Base-by-base conservation (phyloP, 2,329 filamentous ascomycete species). In the Penicillium janthinellum region DNA sequence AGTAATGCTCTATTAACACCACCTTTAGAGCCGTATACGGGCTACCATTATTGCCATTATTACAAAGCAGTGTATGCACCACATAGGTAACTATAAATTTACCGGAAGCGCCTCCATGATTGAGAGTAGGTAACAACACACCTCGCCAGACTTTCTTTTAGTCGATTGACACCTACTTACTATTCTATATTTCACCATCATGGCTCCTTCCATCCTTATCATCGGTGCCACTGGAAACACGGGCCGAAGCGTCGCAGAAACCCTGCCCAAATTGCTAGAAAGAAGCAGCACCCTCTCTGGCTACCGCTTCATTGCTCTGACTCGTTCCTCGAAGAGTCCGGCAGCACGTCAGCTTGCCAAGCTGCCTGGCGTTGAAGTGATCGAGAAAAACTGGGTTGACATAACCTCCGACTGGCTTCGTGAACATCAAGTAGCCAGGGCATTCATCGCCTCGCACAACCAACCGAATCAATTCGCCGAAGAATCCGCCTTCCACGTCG, bases 331-430 rank as follows among this genome's bases (percentile, higher is more conserved):
- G 0, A 44, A 48, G 2, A 69, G 64, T n/a, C 58, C 65, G 8
- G 56, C 56, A 5, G 67, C 70, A 1, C 61, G 63, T 12, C 17
- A 61, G 10, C 67, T 81, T 38, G 70, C 73, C 10, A 63, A 64
- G 12, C 17, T 79, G 0, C 70, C 76, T 0, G 64, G 67, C 2
- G 73, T 80, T 7, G 67, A 77, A 55, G 49, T 79, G 0, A 37
- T 67, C 1, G 75, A 78, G 48, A 39, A 74, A 20, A 70, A 72
- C 63, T 78, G 77, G 78, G 59, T 71, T 38, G 70, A 76, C 0
- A 77, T 79, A 48, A 76, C 68, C 5, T n/a, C 71, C 5, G 70
- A 71, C 42, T 81, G 78, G 79, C 73, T 81, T n/a, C 72, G 65
- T 2, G 57, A 75, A 12, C 67, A 75, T 5, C 51, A 75, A 3